Evolutionary conservation across 2,329 filamentous ascomycete genomes (phyloP).

Genomic region (Cryphonectria naterciae): DNA sequence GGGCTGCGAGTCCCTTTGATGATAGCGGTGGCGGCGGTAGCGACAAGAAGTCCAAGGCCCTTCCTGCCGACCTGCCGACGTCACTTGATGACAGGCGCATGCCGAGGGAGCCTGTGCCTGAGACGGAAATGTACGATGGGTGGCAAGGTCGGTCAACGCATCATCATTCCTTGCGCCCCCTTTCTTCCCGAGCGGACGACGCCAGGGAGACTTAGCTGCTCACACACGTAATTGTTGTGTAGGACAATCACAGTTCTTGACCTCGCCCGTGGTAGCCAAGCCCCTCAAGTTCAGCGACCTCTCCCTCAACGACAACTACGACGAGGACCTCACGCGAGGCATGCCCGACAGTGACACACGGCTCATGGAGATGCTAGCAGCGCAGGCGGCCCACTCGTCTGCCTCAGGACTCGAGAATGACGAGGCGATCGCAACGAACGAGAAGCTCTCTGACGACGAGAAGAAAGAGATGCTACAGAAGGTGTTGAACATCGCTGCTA

Average conservation of each 20-base stretch:
- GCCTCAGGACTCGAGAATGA: slow-evolving; percentile 76
- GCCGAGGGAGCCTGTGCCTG: slow-evolving; percentile 68
- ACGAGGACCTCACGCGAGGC: slow-evolving; percentile 64
- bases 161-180: slow-evolving; percentile 28
- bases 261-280: slow-evolving; percentile 81
- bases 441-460: slow-evolving; percentile 72
- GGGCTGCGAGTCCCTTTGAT: slow-evolving; percentile 42
- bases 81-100: slow-evolving; percentile 86
- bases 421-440: slow-evolving; percentile 75
- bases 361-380: slow-evolving; percentile 93
- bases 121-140: slow-evolving; percentile 98
- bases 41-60: slow-evolving; percentile 51
- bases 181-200: neutral
- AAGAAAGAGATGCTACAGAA: slow-evolving; percentile 85
- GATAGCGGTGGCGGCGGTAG: slow-evolving; percentile 44
- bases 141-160: slow-evolving; percentile 75
- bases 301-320: slow-evolving; percentile 78
- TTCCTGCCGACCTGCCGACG: slow-evolving; percentile 86
- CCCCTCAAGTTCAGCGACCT: slow-evolving; percentile 82
- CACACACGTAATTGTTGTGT: slow-evolving; percentile 19
- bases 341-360: slow-evolving; percentile 79
- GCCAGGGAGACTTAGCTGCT: slow-evolving; percentile 11
- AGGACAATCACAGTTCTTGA: slow-evolving; percentile 97
- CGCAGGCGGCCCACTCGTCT: slow-evolving; percentile 84
- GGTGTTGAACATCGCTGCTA: slow-evolving; percentile 90